Evolutionary conservation across 148 eudicot genomes (phyloP), one percentile per base, ranked within the genome.

Genomic region (Camellia sinensis): DNA sequence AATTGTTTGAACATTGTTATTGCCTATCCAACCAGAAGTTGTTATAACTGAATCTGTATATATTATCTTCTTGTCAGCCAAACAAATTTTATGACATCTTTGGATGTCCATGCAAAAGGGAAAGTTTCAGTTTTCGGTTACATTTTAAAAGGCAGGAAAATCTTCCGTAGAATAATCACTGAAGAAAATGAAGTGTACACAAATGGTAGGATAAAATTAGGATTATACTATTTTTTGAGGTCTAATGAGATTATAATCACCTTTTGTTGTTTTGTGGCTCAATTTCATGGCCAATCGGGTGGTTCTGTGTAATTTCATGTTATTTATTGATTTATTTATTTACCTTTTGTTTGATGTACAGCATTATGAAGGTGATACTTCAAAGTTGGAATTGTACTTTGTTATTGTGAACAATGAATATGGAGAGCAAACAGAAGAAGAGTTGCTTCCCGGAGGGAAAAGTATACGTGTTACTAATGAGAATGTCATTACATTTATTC

Each of bases 371-470:
- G 97, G 97, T 76, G 97, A 95, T 72, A 81, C 89, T 71, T 91
- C 97, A 7, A 88, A 80, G 75, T 88, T 95, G 81, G 99, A 93
- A 74, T 86, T 95, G 86, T 95, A 95, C 85, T 95, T 93, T 80
- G 99, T 95, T 57, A 92, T 95, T 79, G 79, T 90, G 73, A 95
- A 95, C 83, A 95, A 92, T 85, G 99, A 95, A 84, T 95, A 92
- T 84, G 99, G 99, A 71, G 99, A 95, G 83, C 97, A 93, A 92
- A 87, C 90, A 75, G 93, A 92, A 80, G 95, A 95, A 87, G 99
- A 95, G 80, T 84, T 95, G 79, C 82, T 95, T 77, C 92, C 93
- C 17, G 92, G 89, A 73, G 99, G 99, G 54, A 95, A 91, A 79
- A 89, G 83, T 69, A 83, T 75, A 18, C 99, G 93, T 75, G 99